Base-by-base conservation (phyloP, 345 rosid species). In the Sonneratia alba region DNA sequence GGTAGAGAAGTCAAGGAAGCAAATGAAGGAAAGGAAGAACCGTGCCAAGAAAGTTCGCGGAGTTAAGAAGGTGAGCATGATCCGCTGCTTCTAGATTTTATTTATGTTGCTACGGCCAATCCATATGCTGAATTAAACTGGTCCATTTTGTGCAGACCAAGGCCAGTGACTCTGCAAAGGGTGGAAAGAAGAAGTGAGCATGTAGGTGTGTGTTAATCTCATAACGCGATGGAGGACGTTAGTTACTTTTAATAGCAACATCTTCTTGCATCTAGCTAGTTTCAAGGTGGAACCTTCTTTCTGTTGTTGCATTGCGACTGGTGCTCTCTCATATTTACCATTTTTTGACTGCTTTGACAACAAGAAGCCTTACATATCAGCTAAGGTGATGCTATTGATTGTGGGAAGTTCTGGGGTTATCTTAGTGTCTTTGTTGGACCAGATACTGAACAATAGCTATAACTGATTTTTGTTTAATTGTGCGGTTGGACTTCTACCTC, bases 21-120 rank as follows among this genome's bases (percentile, higher is more conserved):
- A 84, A 48, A 9, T 84, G 85, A 84, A 84, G 75, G 87, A 84
- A 72, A 76, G 87, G 37, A 84, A 84, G 83, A 84, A 84, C 73
- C 74, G 87, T 36, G 67, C 87, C 42, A 84, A 84, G 85, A 84
- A 84, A 77, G 64, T 84, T 56, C 87, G 87, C 0, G 87, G 87
- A 57, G 82, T 84, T 18, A 84, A 84, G 87, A 84, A 84, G 83
- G 87, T 84, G 72, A 68, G 56, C 24, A 34, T 45, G 40, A 67
- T 13, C 5, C 0, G 51, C 51, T 47, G 51, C 51, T 47, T 43
- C n/a, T 12, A 22, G 6, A 27, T 0, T n/a, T 63, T 0, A 24
- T 10, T 4, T 18, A 53, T 19, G 18, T 61, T 63, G 16, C 1
- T 27, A 7, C 57, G 24, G 10, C 38, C 16, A 14, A 7, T 0